Conservation (phyloP, 179 eudicot species). For the Beta corolliflora region DNA sequence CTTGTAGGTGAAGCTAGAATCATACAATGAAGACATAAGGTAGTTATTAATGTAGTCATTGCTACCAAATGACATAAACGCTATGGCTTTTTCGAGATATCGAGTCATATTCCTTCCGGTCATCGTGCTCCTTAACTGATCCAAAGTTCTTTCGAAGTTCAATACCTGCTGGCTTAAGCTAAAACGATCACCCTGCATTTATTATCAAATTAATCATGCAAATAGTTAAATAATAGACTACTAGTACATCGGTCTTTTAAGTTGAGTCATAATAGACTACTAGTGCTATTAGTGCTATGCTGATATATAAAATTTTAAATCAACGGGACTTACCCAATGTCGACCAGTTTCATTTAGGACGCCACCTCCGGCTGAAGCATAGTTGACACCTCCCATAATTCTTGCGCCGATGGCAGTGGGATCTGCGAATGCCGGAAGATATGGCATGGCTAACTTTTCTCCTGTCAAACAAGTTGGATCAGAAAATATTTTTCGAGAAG, state of each 20-base stretch:
- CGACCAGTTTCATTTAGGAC: slow-evolving; percentile 48
- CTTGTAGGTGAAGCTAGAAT: slow-evolving; percentile 48
- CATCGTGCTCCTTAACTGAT: slow-evolving; percentile 40
- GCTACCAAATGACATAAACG: slow-evolving; percentile 64
- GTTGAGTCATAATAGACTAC: no score
- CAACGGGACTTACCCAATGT: slow-evolving; percentile 37
- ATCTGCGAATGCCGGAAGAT: slow-evolving; percentile 41
- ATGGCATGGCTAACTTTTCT: slow-evolving; percentile 32
- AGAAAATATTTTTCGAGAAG: not conserved
- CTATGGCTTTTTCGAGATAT: slow-evolving; percentile 59
- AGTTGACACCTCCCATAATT: slow-evolving; percentile 44
- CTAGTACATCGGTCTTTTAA: not conserved
- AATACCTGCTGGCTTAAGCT: slow-evolving; percentile 67
- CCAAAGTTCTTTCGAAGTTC: slow-evolving; percentile 62
- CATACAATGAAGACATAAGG: slow-evolving; percentile 54
- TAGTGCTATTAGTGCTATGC: no score
- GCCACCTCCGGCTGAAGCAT: slow-evolving; percentile 55
- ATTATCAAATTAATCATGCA: not conserved
- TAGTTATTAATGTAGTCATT: slow-evolving; percentile 90
- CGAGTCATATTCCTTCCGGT: slow-evolving; percentile 32
- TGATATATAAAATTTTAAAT: not conserved
- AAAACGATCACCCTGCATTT: slow-evolving; percentile 65
- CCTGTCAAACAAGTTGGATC: slow-evolving; percentile 23
- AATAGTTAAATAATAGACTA: no score
- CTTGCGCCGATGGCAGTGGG: slow-evolving; percentile 31